A percentile compares a stretch with the other conserved stretches of the same genome.
These are phyloP conservation scores for Boechera divaricarpa DNA, from an alignment of 345 rosid genomes.

Conservation along the genomic window DNA sequence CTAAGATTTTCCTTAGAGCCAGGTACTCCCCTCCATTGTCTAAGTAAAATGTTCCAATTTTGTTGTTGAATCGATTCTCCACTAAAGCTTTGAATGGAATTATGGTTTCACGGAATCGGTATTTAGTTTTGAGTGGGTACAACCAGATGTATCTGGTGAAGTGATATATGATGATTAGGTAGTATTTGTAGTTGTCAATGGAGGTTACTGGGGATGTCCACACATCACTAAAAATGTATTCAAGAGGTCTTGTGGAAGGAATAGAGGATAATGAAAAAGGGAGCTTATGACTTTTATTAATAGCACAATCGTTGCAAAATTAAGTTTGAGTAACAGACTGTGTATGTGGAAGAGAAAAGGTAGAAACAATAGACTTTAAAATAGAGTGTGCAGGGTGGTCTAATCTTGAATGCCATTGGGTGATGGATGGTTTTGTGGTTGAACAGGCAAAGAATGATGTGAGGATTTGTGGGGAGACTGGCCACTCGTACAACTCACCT, in stretches of 20 bases:
- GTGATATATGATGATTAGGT: not conserved
- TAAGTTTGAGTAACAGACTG: accelerated
- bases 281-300: not conserved
- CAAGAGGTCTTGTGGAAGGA: accelerated
- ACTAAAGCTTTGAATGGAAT: not conserved
- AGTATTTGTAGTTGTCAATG: not conserved
- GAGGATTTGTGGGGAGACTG: not conserved
- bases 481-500: not conserved
- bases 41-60: not conserved
- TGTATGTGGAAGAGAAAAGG: accelerated
- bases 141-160: not conserved
- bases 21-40: not conserved
- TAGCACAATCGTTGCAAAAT: not conserved
- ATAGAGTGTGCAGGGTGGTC: not conserved
- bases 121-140: not conserved
- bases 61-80: not conserved
- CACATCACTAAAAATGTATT: not conserved
- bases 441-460: not conserved
- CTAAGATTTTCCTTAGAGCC: not conserved
- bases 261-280: not conserved
- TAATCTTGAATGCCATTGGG: not conserved
- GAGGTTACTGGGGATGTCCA: not conserved
- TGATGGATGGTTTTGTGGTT: accelerated
- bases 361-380: not conserved
- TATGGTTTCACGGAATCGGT: not conserved